Evolutionary conservation across 2,329 filamentous ascomycete genomes (phyloP).

Genomic region (Scorias spongiosa): DNA sequence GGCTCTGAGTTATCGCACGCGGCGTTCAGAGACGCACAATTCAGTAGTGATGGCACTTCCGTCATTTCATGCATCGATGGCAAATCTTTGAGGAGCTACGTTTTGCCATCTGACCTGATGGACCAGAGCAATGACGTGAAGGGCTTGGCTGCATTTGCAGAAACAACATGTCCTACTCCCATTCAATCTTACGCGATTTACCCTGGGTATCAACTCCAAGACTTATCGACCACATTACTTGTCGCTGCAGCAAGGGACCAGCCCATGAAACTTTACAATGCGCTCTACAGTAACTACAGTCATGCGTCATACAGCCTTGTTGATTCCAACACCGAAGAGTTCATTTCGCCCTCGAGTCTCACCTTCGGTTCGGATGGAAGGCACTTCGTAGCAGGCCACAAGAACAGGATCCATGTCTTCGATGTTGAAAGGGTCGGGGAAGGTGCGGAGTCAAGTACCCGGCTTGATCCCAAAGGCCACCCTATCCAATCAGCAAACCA

Average conservation of each 20-base stretch:
- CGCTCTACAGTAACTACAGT: constrained; percentile 28
- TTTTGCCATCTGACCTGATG: constrained; percentile 37
- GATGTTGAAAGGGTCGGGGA: constrained; percentile 35
- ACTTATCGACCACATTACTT: constrained; percentile 34
- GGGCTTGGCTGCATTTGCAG: constrained; percentile 31
- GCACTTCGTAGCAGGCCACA: constrained; percentile 42
- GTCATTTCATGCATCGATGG: constrained; percentile 39
- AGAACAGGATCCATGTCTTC: constrained; percentile 39
- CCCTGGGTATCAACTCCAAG: constrained; percentile 38
- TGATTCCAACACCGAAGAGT: constrained; percentile 39
- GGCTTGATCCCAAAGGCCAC: constrained; percentile 22
- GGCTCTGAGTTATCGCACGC: no score
- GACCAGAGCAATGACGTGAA: constrained; percentile 22
- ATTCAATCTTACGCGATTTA: constrained; percentile 40
- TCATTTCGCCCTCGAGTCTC: constrained; percentile 39
- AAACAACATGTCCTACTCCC: constrained; percentile 28
- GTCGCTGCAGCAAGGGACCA: constrained; percentile 38
- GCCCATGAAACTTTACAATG: constrained; percentile 42
- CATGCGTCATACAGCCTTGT: constrained; percentile 41
- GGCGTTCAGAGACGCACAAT: constrained; percentile 30
- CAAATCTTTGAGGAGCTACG: constrained; percentile 36
- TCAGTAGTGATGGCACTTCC: constrained; percentile 40
- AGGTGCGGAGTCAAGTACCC: constrained; percentile 29
- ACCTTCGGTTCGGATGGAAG: constrained; percentile 34
- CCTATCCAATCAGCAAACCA: background rate